Evolutionary conservation across 345 rosid species (phyloP).

Genomic region (Viola odorata): DNA sequence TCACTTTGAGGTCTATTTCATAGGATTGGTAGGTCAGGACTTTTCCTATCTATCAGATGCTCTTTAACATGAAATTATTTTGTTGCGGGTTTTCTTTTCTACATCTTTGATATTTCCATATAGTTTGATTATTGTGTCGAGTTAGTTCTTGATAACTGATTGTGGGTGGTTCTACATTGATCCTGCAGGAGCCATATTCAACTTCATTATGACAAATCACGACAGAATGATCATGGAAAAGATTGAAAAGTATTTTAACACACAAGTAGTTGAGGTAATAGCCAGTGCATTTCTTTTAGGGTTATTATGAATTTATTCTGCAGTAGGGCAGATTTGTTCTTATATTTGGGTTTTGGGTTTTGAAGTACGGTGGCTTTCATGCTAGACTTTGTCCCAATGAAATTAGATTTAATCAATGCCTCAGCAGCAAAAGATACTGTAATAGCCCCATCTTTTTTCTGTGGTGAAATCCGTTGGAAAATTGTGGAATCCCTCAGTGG

Average conservation of each 20-base stretch:
- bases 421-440: too few species aligned
- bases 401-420: too few species aligned
- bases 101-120: too few species aligned
- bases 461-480: too few species aligned
- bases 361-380: too few species aligned
- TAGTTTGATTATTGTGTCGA: too few species aligned
- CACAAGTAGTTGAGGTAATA: conserved; percentile 48
- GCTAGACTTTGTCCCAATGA: too few species aligned
- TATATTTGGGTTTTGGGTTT: too few species aligned
- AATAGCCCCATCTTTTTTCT: too few species aligned
- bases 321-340: too few species aligned
- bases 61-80: neutral
- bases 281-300: neutral
- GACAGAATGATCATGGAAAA: conserved; percentile 58
- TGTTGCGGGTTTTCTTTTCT: neutral
- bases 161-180: conserved; percentile 7
- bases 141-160: conserved; percentile 1
- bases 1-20: conserved; percentile 88
- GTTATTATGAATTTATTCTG: neutral
- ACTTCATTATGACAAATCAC: conserved; percentile 42
- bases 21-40: conserved; percentile 96
- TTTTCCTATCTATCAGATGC: neutral
- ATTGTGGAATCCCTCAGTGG: too few species aligned
- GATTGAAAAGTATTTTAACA: conserved; percentile 62
- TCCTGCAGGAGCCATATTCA: conserved; percentile 80